Base-by-base conservation (phyloP, 768 basidiomycete species). In the Ephemerocybe angulata region DNA sequence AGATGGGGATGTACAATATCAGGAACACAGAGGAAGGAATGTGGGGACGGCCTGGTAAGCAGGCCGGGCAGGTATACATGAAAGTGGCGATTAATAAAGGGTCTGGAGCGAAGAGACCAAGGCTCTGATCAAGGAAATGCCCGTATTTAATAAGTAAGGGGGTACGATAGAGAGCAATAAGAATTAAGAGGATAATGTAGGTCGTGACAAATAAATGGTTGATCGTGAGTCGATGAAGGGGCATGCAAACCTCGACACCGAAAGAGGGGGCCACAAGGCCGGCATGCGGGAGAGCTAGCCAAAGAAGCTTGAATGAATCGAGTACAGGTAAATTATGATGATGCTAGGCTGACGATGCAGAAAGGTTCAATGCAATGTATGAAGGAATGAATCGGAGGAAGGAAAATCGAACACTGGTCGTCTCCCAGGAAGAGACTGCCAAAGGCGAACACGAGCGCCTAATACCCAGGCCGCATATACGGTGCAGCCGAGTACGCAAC, bases 401-500 rank as follows among this genome's bases (percentile, higher is more conserved):
- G n/a, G n/a, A n/a, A n/a, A n/a, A n/a, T n/a, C n/a, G n/a, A n/a
- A n/a, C n/a, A n/a, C n/a, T n/a, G n/a, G n/a, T n/a, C n/a, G n/a
- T n/a, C n/a, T n/a, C 33, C 33, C 8, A 17, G 17, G 33, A 35
- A 35, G 17, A 8, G 33, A 35, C 8, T 17, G 33, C 8, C 33
- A 8, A 8, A 8, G 33, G 33, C 17, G 33, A n/a, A n/a, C n/a
- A n/a, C 17, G 33, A 35, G 33, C 21, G 27, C 21, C 46, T 48
- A 56, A 48, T 50, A 47, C 24, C 31, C 52, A 46, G 28, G 31
- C 10, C n/a, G 52, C 51, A 38, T 50, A 41, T 54, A 52, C 27
- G 54, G 54, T 41, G 13, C 27, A 27, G 22, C 55, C 29, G 40
- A 21, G 3, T 38, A 50, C 24, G 27, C 50, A 35, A 42, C 21